Evolutionary conservation across 169 alveolate genomes (phyloP), one percentile per base, ranked within the genome.

Genomic region (Cryptosporidium felis): DNA sequence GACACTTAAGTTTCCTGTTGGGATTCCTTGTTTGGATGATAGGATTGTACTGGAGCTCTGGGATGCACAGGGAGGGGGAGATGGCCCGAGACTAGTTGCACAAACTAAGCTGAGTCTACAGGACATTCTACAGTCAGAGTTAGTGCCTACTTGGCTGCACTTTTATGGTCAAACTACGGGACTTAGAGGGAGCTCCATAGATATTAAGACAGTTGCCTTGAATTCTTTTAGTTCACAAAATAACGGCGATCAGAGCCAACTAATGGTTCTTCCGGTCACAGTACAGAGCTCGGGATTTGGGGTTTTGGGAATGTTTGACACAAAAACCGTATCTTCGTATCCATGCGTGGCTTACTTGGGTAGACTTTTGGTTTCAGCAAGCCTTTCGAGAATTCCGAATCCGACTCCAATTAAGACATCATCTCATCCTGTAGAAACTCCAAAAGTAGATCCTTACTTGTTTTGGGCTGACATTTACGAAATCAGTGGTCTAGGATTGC

Each of bases 51-150:
- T 74, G 38, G 85, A 74, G 58, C 28, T 74, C 36, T 74, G 85
- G 85, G 85, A 74, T 56, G 85, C 85, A 9, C 49, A 74, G 14
- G 85, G 85, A 3, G 85, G 85, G 36, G 85, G 85, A 49, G 85
- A 74, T 53, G 85, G 85, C n/a, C 85, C 85, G 14, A 74, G 85
- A 53, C 74, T 74, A 16, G 85, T 74, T 47, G 85, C 85, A 16
- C 85, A 74, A 36, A 74, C 85, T 53, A 74, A 74, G 58, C 40
- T 74, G 18, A 74, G 85, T 28, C 56, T 74, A 23, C 85, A 74
- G 56, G 85, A 74, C 26, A 74, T 74, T 21, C 34, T 74, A 21
- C 65, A 49, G 41, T 53, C 65, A 16, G 85, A 74, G 58, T 23
- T 74, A 21, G 67, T 58, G 16, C 85, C 85, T 21, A 74, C 85